Percentiles rank a stretch among this genome's conserved stretches.
Conservation (phyloP, 2,329 filamentous ascomycete genomes). For the Teratosphaeria destructans region DNA sequence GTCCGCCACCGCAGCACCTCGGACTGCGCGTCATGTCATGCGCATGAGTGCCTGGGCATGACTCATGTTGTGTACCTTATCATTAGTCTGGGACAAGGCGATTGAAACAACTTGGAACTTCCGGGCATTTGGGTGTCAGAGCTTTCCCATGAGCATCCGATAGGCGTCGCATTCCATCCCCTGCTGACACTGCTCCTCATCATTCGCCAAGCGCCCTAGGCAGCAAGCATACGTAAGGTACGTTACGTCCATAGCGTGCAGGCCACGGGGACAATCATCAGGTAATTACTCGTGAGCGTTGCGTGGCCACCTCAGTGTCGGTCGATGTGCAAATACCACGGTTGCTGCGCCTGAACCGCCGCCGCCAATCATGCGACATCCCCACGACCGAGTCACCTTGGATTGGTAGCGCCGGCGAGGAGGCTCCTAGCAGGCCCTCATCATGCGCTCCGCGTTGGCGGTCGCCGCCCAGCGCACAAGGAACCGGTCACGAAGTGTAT, state of each 20-base stretch:
- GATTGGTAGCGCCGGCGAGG: background rate
- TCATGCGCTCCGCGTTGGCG: conserved; percentile 22
- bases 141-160: background rate
- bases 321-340: background rate
- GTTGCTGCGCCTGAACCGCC: background rate
- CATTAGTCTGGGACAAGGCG: background rate
- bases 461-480: conserved; percentile 15
- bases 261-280: background rate
- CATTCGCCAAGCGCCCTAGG: background rate
- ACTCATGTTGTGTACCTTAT: background rate
- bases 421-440: background rate
- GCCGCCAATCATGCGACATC: background rate
- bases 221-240: background rate
- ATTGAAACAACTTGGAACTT: background rate
- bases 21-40: background rate
- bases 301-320: background rate
- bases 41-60: background rate
- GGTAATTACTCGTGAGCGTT: background rate
- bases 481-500: conserved; percentile 26
- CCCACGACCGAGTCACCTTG: background rate
- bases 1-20: background rate
- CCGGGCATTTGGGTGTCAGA: background rate
- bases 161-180: background rate
- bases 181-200: background rate
- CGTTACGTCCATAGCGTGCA: no score